Evolutionary conservation across 1,139 yeast species (phyloP).

Genomic region (Diutina sp.): DNA sequence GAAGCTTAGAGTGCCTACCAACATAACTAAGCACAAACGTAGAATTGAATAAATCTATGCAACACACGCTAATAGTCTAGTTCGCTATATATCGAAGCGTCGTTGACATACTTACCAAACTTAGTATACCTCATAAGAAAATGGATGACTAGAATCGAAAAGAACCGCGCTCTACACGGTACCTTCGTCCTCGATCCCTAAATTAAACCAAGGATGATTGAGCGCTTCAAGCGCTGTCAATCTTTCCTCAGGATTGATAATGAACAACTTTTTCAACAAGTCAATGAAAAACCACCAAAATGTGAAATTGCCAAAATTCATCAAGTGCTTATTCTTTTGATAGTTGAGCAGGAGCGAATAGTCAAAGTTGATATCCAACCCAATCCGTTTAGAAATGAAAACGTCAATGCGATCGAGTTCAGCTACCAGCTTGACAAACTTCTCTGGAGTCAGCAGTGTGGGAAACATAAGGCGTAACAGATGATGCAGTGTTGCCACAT

Average conservation of each 20-base stretch:
- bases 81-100: background rate
- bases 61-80: background rate
- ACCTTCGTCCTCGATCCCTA: constrained; percentile 72
- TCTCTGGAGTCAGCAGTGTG: constrained; percentile 24
- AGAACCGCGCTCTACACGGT: constrained; percentile 7
- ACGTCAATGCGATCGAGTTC: constrained; percentile 39
- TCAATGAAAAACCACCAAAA: constrained; percentile 74
- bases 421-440: constrained; percentile 39
- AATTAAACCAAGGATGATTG: constrained; percentile 66
- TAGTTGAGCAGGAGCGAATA: constrained; percentile 27
- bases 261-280: constrained; percentile 45
- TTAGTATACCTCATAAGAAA: background rate
- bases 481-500: constrained; percentile 14
- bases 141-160: background rate
- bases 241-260: constrained; percentile 51
- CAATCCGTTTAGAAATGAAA: constrained; percentile 26
- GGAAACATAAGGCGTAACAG: constrained; percentile 24
- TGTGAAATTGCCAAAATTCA: constrained; percentile 40
- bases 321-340: constrained; percentile 25
- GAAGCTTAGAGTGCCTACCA: too few species aligned
- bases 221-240: constrained; percentile 58
- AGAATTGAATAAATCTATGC: background rate
- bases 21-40: background rate
- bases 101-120: background rate
- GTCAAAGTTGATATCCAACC: constrained; percentile 28